Base-by-base conservation (phyloP, 2,329 filamentous ascomycete species). In the Lecanoromycetidae sp. region DNA sequence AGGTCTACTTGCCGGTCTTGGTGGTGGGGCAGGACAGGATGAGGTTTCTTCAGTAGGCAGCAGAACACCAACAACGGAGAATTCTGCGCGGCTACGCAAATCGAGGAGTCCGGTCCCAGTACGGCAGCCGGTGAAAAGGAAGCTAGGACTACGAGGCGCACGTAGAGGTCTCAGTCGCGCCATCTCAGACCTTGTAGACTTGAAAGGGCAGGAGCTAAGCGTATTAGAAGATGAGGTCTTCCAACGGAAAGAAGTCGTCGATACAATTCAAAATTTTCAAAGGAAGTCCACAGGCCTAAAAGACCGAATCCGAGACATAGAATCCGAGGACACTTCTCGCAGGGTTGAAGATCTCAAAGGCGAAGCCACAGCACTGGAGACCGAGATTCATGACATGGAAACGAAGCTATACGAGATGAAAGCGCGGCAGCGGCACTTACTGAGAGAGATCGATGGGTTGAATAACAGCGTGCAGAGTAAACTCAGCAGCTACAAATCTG, bases 391-490 rank as follows among this genome's bases (percentile, higher is more conserved):
- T 43, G 70, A 74, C 47, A 60, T 79, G 46, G 77, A 81, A 58
- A 65, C 68, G 44, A 71, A 68, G 52, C 62, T 81, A 6, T 66
- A 66, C 45, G 69, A 74, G 41, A 67, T 80, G 63, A 78, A 73
- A 59, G 65, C 65, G 30, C 66, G 68, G 42, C 75, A 79, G 55
- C 65, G 69, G 15, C 66, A 69, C 51, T 60, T 80, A n/a, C 48
- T 72, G 27, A 61, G 66, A 25, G 70, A 77, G 54, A 67, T 76
- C 20, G 66, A 70, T 25, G 64, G 72, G 12, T 62, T 71, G 10
- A 71, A 77, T 54, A 80, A 78, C 54, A 68, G 71, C 2, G 67
- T 76, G 10, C 74, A 78, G 54, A 72, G 76, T 9, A 74, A 72
- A 54, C 56, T 79, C 27, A 76, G 74, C 3, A 76, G 74, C 0